Conservation (phyloP, 768 basidiomycete species). For the Chiua virens region DNA sequence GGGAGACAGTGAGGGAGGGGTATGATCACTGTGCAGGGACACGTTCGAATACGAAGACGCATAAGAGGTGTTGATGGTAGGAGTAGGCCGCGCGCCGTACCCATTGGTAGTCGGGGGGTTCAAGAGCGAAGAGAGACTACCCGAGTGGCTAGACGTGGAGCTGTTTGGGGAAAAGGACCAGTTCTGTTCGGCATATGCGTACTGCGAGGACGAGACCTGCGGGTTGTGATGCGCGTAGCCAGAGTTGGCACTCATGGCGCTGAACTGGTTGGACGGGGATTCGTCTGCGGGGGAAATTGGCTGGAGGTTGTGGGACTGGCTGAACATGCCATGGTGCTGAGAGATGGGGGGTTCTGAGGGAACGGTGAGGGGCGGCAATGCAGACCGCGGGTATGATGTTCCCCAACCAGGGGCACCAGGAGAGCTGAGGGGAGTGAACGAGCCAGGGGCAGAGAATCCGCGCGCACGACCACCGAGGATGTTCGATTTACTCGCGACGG, state of each 20-base stretch:
- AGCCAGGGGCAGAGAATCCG: constrained; percentile 82
- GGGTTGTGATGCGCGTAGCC: constrained; percentile 31
- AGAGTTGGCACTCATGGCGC: constrained; percentile 36
- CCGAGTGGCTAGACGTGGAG: constrained; percentile 62
- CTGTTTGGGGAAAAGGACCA: constrained; percentile 50
- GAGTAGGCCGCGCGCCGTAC: constrained; percentile 53
- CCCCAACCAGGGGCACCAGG: constrained; percentile 58
- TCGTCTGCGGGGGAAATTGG: constrained; percentile 73
- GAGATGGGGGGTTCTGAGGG: constrained; percentile 70
- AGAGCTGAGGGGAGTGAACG: constrained; percentile 71
- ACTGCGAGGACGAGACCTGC: constrained; percentile 54
- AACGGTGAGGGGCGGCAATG: constrained; percentile 80
- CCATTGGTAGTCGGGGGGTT: constrained; percentile 57
- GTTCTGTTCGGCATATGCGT: constrained; percentile 64
- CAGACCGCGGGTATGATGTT: constrained; percentile 56
- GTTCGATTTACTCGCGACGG: constrained; percentile 34
- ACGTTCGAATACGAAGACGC: constrained; percentile 64
- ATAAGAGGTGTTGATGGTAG: constrained; percentile 74
- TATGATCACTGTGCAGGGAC: constrained; percentile 66
- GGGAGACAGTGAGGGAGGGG: constrained; percentile 72
- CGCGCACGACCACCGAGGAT: constrained; percentile 60
- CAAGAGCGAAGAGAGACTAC: constrained; percentile 74
- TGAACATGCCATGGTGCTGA: constrained; percentile 57
- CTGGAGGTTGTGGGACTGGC: constrained; percentile 57
- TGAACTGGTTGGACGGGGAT: constrained; percentile 51